Percentiles rank a stretch among this genome's conserved stretches.
phyloP scores from a whole-genome alignment of 306 rosid species.

The Arachis hypogaea region DNA sequence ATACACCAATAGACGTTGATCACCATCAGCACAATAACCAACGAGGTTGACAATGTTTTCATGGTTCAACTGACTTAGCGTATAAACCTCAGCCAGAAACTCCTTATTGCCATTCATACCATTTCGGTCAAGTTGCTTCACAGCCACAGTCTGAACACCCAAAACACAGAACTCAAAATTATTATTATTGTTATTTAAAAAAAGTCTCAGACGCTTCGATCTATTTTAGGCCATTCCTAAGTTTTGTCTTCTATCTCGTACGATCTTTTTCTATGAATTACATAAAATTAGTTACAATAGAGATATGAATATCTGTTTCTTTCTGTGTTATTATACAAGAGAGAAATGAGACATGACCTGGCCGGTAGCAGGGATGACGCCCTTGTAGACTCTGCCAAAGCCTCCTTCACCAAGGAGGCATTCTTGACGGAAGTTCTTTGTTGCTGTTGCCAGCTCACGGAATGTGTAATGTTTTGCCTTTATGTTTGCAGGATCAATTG shows the following conservation, averaged over 20 bases:
- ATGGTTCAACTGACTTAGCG: slow-evolving; percentile 61
- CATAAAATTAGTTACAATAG: too few species aligned
- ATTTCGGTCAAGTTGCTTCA: slow-evolving; percentile 89
- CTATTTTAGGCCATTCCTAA: too few species aligned
- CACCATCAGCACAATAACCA: slow-evolving; percentile 97
- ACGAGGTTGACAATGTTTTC: slow-evolving; percentile 73
- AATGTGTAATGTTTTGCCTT: slow-evolving; percentile 65
- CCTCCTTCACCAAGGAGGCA: slow-evolving; percentile 79
- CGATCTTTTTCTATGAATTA: too few species aligned
- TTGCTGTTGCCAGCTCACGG: slow-evolving; percentile 91
- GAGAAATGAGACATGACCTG: slow-evolving; percentile 49
- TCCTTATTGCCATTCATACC: slow-evolving; percentile 67
- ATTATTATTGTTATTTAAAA: too few species aligned
- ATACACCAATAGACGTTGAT: slow-evolving; percentile 87
- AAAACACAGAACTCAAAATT: not conserved
- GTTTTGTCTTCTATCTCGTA: too few species aligned
- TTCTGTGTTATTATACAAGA: too few species aligned
- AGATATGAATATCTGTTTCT: too few species aligned
- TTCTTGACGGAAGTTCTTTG: slow-evolving; percentile 91
- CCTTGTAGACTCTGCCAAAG: slow-evolving; percentile 83
- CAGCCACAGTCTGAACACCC: slow-evolving; percentile 64
- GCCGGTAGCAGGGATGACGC: slow-evolving; percentile 59
- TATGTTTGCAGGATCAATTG: slow-evolving; percentile 41
- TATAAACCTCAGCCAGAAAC: slow-evolving; percentile 60
- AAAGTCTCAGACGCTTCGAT: too few species aligned